Evolutionary conservation across 345 rosid genomes (phyloP).

Genomic region (Dipteronia sinensis): DNA sequence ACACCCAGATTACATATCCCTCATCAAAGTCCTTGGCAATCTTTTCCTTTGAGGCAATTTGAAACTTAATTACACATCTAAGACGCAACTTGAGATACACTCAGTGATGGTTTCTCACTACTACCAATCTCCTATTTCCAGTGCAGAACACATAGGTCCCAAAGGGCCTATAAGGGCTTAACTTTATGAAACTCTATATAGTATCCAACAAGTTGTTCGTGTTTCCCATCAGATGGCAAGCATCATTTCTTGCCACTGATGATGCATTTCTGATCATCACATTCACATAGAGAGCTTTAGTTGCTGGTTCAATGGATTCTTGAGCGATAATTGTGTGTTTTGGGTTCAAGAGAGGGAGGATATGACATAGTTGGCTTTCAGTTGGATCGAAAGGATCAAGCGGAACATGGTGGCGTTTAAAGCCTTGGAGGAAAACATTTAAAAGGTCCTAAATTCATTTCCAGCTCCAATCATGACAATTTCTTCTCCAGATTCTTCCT

Average conservation of each 20-base stretch:
- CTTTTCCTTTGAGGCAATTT: too few species aligned
- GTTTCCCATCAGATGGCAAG: slow-evolving; percentile 66
- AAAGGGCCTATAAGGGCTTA: slow-evolving; percentile 79
- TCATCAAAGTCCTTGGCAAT: too few species aligned
- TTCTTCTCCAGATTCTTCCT: too few species aligned
- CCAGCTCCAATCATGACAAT: too few species aligned
- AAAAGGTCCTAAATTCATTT: too few species aligned
- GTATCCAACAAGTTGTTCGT: slow-evolving; percentile 63
- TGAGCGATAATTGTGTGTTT: slow-evolving; percentile 1
- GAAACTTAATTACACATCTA: too few species aligned
- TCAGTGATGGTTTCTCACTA: too few species aligned
- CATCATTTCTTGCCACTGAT: slow-evolving; percentile 53
- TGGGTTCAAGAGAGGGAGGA: slow-evolving; percentile 34
- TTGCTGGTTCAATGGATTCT: slow-evolving; percentile 11
- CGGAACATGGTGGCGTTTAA: slow-evolving; percentile 47
- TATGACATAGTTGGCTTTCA: slow-evolving; percentile 25
- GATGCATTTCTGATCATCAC: slow-evolving; percentile 61
- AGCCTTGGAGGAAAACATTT: too few species aligned
- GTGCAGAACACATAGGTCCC: slow-evolving; percentile 72
- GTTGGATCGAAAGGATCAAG: slow-evolving; percentile 57
- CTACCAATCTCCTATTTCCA: slow-evolving; percentile 40
- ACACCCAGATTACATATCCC: too few species aligned
- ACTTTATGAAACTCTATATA: slow-evolving; percentile 50
- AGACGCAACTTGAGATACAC: too few species aligned
- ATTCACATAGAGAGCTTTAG: slow-evolving; percentile 30